Evolutionary conservation across 768 basidiomycete genomes (phyloP).

Genomic region (Dioszegia hungarica): DNA sequence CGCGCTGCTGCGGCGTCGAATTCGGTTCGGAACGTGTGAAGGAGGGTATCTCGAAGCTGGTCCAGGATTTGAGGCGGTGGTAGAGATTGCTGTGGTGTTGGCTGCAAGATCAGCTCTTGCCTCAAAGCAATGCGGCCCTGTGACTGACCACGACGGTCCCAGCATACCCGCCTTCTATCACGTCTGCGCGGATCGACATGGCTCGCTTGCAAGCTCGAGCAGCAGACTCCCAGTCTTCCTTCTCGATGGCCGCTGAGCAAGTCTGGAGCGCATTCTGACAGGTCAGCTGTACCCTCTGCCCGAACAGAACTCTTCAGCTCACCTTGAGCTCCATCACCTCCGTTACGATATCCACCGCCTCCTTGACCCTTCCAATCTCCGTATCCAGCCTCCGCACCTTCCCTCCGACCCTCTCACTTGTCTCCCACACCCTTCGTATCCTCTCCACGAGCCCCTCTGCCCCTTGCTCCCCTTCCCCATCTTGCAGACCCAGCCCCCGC

Average conservation of each 20-base stretch:
- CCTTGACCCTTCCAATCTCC: constrained; percentile 83
- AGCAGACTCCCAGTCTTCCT: constrained; percentile 92
- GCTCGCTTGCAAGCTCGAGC: constrained; percentile 84
- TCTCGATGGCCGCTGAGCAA: constrained; percentile 62
- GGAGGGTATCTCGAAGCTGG: constrained; percentile 65
- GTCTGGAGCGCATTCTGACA: constrained; percentile 62
- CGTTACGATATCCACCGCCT: constrained; percentile 83
- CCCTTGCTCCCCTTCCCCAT: constrained; percentile 57
- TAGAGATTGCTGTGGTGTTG: constrained; percentile 78
- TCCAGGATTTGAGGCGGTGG: constrained; percentile 81
- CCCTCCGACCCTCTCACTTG: constrained; percentile 74
- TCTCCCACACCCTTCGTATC: constrained; percentile 48
- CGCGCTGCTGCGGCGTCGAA: constrained; percentile 76
- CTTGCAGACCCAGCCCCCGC: constrained; percentile 51
- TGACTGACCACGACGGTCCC: constrained; percentile 73
- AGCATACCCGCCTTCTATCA: constrained; percentile 78
- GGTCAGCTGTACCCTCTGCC: not conserved
- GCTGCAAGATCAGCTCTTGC: constrained; percentile 55
- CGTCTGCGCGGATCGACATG: constrained; percentile 72
- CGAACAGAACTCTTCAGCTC: constrained; percentile 12
- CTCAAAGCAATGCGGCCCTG: not conserved
- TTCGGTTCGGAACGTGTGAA: constrained; percentile 69
- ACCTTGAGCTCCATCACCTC: constrained; percentile 96
- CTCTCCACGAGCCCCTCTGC: constrained; percentile 42
- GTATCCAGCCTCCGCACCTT: constrained; percentile 83